Base-by-base conservation (phyloP, 345 rosid species). In the Brassica incana region DNA sequence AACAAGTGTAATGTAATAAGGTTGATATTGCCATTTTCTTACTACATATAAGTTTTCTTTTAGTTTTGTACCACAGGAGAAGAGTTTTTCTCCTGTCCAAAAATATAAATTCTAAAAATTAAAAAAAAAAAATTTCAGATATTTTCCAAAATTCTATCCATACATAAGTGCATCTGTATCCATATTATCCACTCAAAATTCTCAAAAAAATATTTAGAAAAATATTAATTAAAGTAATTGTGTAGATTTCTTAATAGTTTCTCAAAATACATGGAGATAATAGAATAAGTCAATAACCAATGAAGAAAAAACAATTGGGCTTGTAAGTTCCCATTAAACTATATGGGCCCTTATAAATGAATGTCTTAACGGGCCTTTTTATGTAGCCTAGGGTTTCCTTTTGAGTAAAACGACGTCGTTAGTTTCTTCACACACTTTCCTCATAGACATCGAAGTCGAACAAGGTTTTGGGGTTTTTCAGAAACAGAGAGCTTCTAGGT, bases 401-500 rank as follows among this genome's bases (percentile, higher is more conserved):
- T 32, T 3, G 7, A 12, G 0, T 11, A 0, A 61, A 48, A 48
- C 75, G 35, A 27, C 67, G 67, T 3, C 68, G 79, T 68, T 76
- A 16, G 14, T 0, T 4, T 38, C 73, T 69, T 11, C 43, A 4
- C 18, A 8, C 33, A 6, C 58, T 20, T 18, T 18, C 2, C 62
- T 36, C 43, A 14, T 54, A 27, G 50, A 2, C 6, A n/a, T 16
- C 60, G 3, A 54, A 54, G 3, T 54, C 25, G 9, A 50, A 33
- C 25, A 50, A 54, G 65, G 65, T 66, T 75, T 66, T 74, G 63
- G 63, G 77, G 5, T 16, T 32, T 65, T 45, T 9, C 15, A 50
- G 27, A 75, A 29, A 67, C 67, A 75, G 5, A 75, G 72, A 67
- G 23, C 33, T 75, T 75, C 40, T 48, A 5, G 48, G 18, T 75